Evolutionary conservation across 225 moss, liverwort and hornwort genomes (phyloP).

Genomic region (Sphagnum tenellum): DNA sequence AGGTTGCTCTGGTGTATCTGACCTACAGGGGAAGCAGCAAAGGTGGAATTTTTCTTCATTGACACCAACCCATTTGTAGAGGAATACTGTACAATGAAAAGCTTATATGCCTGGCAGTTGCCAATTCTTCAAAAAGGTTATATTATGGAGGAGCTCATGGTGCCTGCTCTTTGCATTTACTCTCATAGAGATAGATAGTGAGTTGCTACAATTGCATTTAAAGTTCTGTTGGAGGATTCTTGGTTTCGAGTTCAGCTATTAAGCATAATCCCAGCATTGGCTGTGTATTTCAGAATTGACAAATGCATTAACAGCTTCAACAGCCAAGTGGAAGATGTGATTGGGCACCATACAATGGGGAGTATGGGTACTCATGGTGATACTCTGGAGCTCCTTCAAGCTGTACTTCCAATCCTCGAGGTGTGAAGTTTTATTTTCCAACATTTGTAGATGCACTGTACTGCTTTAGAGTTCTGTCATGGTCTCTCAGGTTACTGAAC

Average conservation of each 20-base stretch:
- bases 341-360: constrained; percentile 66
- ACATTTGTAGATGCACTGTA: no score
- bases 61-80: constrained; percentile 72
- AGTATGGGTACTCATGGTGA: constrained; percentile 63
- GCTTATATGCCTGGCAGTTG: constrained; percentile 47
- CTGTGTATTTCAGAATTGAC: constrained; percentile 26
- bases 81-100: constrained; percentile 35
- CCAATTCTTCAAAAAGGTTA: constrained; percentile 41
- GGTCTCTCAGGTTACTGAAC: no score
- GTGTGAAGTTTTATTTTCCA: constrained; percentile 10
- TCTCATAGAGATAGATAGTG: neutral
- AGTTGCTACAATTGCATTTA: no score
- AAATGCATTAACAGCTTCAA: constrained; percentile 26
- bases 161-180: constrained; percentile 6
- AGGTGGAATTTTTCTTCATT: constrained; percentile 60
- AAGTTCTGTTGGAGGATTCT: no score
- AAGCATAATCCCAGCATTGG: neutral
- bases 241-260: neutral
- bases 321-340: constrained; percentile 60
- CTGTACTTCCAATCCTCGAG: constrained; percentile 52
- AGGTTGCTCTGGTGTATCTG: neutral
- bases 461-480: no score
- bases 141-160: constrained; percentile 42
- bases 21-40: constrained; percentile 14
- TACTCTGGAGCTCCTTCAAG: constrained; percentile 47